Base-by-base conservation (phyloP, 164 flowering plant species). In the Sextonia rubra region DNA sequence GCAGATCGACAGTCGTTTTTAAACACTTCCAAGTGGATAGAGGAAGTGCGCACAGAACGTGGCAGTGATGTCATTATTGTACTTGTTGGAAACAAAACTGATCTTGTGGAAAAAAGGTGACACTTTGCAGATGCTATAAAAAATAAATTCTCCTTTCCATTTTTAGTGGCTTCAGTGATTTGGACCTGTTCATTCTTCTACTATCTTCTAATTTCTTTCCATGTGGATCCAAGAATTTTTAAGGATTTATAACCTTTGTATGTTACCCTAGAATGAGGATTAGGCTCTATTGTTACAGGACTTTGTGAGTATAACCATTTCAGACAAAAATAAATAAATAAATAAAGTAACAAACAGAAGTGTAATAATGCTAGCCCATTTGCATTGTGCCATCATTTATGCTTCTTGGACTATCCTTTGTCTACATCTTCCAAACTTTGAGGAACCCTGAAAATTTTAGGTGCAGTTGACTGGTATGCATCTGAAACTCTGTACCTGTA, bases 61-160 rank as follows among this genome's bases (percentile, higher is more conserved):
- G 97, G 97, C 26, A 82, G 86, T 72, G 97, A 92, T 87, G 95
- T 92, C 63, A 92, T 92, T 60, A 90, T 90, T 66, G 93, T 90
- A 27, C 92, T 92, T 67, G 97, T 92, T 25, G 97, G 92, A 25
- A 90, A 92, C 85, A 92, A 90, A 83, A 92, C 97, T 15, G 95
- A 92, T 82, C 90, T 92, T 67, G 93, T 90, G 47, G 97, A 92
- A 24, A 90, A 92, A 79, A 85, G 95, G 93, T 90, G 64, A 71
- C 12, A 20, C 9, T 22, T 27, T 32, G 17, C 17, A 30, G 20
- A 27, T 14, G 27, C 68, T 14, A 27, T 47, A 30, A 27, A 18
- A 14, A 14, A 12, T 9, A 37, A 37, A 1, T 4, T 65, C 22
- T 65, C 18, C 4, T 62, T 26, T 62, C 30, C 30, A 62, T 26